Percentiles rank a stretch among this genome's conserved stretches.
These are phyloP conservation scores for Tulasnella calospora DNA, from an alignment of 768 basidiomycete species.

Conservation along the genomic window DNA sequence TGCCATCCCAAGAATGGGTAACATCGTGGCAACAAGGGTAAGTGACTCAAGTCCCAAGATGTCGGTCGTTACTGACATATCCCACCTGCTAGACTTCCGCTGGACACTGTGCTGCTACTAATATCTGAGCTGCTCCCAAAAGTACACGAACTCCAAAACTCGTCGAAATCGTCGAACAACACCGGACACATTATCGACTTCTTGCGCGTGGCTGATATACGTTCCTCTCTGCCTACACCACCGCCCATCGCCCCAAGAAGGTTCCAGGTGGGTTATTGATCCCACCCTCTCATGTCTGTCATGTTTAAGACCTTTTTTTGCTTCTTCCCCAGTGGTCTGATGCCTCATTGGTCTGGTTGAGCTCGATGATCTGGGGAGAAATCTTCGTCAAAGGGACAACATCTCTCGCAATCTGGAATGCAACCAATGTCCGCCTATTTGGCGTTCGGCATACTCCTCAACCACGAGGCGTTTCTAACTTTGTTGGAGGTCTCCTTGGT, in stretches of 20 bases:
- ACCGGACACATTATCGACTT: constrained; percentile 60
- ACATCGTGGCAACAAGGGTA: constrained; percentile 95
- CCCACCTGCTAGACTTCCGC: constrained; percentile 57
- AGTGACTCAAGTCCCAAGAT: constrained; percentile 29
- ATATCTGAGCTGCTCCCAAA: constrained; percentile 84
- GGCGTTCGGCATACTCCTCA: constrained; percentile 75
- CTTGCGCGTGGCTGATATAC: constrained; percentile 61
- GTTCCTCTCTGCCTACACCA: constrained; percentile 66
- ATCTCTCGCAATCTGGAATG: constrained; percentile 84
- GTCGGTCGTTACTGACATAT: constrained; percentile 15
- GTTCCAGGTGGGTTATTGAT: constrained; percentile 57
- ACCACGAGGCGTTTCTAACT: constrained; percentile 71
- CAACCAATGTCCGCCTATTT: constrained; percentile 83
- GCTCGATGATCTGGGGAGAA: constrained; percentile 92
- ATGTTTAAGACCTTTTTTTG: neutral
- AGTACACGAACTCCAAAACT: constrained; percentile 72
- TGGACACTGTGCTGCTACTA: constrained; percentile 79
- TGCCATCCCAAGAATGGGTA: constrained; percentile 97
- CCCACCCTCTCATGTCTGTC: neutral
- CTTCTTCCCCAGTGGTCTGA: constrained; percentile 71
- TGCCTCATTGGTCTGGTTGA: constrained; percentile 85
- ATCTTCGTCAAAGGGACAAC: constrained; percentile 87
- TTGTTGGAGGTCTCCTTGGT: constrained; percentile 71
- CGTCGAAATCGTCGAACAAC: constrained; percentile 48
- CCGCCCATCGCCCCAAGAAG: constrained; percentile 61